A percentile compares a stretch with the other conserved stretches of the same genome.
Evolutionary conservation across 2,329 filamentous ascomycete species (phyloP).

Genomic region (Pleurostoma richardsiae): DNA sequence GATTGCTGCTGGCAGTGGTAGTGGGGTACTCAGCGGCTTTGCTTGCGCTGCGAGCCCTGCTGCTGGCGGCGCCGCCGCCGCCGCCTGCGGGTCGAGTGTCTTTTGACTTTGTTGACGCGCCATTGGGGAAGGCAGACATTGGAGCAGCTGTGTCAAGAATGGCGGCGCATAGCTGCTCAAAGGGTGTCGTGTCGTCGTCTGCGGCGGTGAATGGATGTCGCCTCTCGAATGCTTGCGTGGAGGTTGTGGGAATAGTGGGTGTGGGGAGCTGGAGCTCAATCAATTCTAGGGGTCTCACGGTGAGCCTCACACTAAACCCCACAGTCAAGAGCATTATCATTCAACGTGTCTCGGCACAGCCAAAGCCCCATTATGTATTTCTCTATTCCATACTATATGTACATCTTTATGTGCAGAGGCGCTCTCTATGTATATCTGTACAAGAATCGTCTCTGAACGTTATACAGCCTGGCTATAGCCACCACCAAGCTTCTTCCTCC

Average conservation of each 20-base stretch:
- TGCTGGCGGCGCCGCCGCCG: background rate
- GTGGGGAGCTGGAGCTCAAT: background rate
- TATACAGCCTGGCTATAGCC: slow-evolving; percentile 65
- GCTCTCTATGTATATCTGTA: background rate
- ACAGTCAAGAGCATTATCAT: background rate
- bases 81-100: slow-evolving; percentile 1
- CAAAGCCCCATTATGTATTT: background rate
- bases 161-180: slow-evolving; percentile 36
- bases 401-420: background rate
- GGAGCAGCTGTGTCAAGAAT: slow-evolving; percentile 26
- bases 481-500: slow-evolving; percentile 48
- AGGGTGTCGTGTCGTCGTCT: background rate
- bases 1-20: slow-evolving; percentile 6
- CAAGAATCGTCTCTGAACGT: slow-evolving; percentile 3
- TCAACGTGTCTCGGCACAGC: too few species aligned
- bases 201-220: background rate
- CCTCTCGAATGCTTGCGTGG: background rate
- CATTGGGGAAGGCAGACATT: slow-evolving; percentile 44
- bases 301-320: background rate
- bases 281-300: background rate
- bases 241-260: background rate
- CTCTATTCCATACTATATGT: background rate
- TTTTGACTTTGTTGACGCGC: slow-evolving; percentile 26
- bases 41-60: slow-evolving; percentile 3
- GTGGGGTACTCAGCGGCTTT: background rate